Percentiles rank a stretch among this genome's conserved stretches.
Evolutionary conservation across 345 rosid species (phyloP).

Genomic region (Moricandia moricandioides): DNA sequence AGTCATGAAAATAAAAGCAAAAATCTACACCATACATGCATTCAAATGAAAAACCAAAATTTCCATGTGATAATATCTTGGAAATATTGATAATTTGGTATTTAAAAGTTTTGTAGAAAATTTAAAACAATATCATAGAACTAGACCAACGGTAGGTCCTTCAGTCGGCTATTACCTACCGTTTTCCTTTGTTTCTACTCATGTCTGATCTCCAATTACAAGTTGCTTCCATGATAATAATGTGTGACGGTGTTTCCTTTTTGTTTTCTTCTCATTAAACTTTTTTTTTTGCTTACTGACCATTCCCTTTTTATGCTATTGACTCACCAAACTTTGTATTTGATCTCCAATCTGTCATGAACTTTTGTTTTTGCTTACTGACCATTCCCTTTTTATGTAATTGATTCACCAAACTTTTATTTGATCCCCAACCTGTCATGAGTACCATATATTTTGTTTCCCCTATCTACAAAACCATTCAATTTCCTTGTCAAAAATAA

Average conservation of each 20-base stretch:
- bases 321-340: background rate
- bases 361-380: background rate
- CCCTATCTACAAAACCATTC: background rate
- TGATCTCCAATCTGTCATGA: background rate
- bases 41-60: background rate
- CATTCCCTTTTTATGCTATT: background rate
- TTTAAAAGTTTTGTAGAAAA: background rate
- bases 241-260: background rate
- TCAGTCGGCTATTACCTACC: constrained; percentile 10
- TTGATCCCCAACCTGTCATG: background rate
- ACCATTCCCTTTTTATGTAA: background rate
- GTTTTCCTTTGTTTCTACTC: background rate
- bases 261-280: background rate
- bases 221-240: constrained; percentile 8
- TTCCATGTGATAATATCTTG: background rate
- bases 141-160: background rate
- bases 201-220: constrained; percentile 7
- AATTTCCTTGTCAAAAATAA: too few species aligned
- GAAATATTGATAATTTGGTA: background rate
- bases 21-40: background rate
- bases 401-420: background rate
- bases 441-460: background rate
- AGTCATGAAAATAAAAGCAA: background rate
- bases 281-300: background rate
- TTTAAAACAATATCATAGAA: background rate